Evolutionary conservation across 495 filamentous ascomycete species (phyloP).

Genomic region (Neurospora sp.): DNA sequence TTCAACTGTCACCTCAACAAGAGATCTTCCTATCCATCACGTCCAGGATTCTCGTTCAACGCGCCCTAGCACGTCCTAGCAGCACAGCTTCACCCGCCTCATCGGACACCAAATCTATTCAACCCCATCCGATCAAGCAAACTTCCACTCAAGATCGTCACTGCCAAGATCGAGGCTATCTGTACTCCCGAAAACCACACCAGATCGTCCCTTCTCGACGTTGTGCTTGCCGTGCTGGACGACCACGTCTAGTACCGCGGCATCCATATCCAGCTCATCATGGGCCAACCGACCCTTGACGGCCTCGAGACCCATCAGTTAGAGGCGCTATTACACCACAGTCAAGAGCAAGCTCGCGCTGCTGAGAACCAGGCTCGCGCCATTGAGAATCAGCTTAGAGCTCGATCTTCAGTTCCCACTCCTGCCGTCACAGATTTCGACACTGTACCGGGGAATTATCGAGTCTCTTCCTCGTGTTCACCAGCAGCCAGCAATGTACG

Average conservation of each 20-base stretch:
- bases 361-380: constrained; percentile 6
- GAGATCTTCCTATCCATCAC: constrained; percentile 10
- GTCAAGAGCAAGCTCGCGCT: constrained; percentile 9
- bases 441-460: constrained; percentile 20
- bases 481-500: constrained; percentile 17
- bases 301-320: constrained; percentile 7
- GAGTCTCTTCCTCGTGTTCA: constrained; percentile 14
- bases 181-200: not conserved
- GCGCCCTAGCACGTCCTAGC: not conserved
- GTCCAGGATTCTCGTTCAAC: constrained; percentile 5
- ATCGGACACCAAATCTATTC: not conserved
- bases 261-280: constrained; percentile 4
- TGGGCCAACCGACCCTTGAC: constrained; percentile 10
- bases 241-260: not conserved
- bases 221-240: not conserved
- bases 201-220: not conserved
- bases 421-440: constrained; percentile 5
- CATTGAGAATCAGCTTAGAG: constrained; percentile 13
- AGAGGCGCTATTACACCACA: constrained; percentile 8
- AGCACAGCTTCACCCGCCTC: not conserved
- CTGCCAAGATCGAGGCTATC: not conserved
- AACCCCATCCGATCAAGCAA: not conserved
- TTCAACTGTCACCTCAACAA: constrained; percentile 1
- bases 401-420: constrained; percentile 3
- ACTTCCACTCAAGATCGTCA: not conserved